Base-by-base conservation (phyloP, 2,329 filamentous ascomycete genomes). In the Trichoderma afroharzianum region DNA sequence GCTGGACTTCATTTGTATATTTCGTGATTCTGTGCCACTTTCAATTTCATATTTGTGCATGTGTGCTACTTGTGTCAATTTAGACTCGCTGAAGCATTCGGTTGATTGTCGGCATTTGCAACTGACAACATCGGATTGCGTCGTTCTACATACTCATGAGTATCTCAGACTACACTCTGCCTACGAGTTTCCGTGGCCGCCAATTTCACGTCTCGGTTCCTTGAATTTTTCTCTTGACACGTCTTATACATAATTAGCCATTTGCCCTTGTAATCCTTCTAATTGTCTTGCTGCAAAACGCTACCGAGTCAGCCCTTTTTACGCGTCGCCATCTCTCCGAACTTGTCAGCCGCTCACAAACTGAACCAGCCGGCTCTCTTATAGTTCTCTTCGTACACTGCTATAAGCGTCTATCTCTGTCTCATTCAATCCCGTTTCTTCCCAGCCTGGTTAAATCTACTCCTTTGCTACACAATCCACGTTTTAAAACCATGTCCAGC, bases 401-500 rank as follows among this genome's bases (percentile, higher is more conserved):
- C n/a, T 61, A 33, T 26, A 5, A 11, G 43, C 8, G n/a, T 9
- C n/a, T 21, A 47, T 11, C n/a, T 50, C n/a, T 1, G 5, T 21
- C 43, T 14, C 7, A 11, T 14, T n/a, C 12, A 32, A 18, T 58
- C 15, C 4, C 6, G 43, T 9, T 50, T 15, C 26, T 6, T 11
- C 18, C 11, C 6, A 14, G 2, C 18, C 12, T 15, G 26, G 32
- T 5, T 12, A 15, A 21, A 14, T n/a, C n/a, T n/a, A n/a, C 43
- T 50, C 43, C 21, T 15, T 18, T 39, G 1, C 36, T 8, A 15
- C 36, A 39, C 14, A 39, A n/a, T n/a, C n/a, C n/a, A n/a, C n/a
- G n/a, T n/a, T n/a, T n/a, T n/a, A n/a, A n/a, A 39, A 21, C 2
- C 57, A 89, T 88, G 87, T 81, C 86, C 0, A 84, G 83, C 57